Percentiles rank a stretch among this genome's conserved stretches.
Conservation (phyloP, 2,329 filamentous ascomycete species). For the Aspergillus novoparasiticus region DNA sequence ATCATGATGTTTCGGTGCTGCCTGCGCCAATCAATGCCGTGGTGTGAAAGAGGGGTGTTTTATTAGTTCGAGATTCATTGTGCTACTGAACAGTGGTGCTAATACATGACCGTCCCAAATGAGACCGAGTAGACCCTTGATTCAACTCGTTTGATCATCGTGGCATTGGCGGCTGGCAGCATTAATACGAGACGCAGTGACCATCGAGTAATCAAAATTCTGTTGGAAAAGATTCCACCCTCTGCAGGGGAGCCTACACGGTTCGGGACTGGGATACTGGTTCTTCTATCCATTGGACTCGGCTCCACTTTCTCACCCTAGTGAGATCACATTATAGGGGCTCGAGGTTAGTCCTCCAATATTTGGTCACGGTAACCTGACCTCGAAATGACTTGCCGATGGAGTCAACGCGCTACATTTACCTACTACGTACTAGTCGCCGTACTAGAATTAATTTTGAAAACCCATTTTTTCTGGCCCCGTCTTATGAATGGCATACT, state of each 20-base stretch:
- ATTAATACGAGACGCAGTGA: background rate
- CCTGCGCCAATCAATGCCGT: background rate
- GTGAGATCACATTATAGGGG: background rate
- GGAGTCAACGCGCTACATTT: background rate
- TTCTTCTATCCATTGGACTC: background rate
- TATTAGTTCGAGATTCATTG: background rate
- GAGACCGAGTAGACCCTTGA: background rate
- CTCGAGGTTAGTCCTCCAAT: background rate
- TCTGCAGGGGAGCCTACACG: background rate
- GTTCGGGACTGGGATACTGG: background rate
- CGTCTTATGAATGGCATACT: background rate
- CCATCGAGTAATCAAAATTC: background rate
- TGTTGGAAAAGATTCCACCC: too few relatives aligned
- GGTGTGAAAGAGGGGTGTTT: background rate
- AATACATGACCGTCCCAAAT: background rate
- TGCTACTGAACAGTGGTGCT: background rate
- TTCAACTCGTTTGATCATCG: background rate
- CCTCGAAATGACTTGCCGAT: background rate
- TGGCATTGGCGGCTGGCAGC: background rate
- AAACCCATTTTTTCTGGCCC: background rate
- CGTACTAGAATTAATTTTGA: background rate
- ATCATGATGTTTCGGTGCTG: background rate
- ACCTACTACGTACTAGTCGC: background rate
- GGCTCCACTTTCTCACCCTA: background rate
- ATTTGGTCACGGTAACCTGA: background rate